Conservation (phyloP, 108 stramenopile genomes). For the Chaetoceros tenuissimus region DNA sequence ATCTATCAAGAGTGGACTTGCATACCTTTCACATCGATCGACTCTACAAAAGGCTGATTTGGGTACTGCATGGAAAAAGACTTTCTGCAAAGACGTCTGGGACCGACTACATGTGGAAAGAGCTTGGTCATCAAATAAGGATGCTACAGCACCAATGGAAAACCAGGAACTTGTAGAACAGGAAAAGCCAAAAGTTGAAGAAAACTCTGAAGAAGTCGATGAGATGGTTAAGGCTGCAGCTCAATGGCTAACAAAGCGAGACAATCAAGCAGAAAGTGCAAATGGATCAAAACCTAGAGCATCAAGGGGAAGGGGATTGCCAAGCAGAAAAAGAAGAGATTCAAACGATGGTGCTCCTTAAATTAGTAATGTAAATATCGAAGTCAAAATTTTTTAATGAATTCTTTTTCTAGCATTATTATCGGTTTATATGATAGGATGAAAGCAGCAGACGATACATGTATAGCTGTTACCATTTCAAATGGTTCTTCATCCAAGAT, state of each 20-base stretch:
- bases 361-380: no score
- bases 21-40: conserved; percentile 64
- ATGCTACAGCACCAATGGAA: conserved; percentile 4
- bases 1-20: conserved; percentile 56
- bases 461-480: conserved; percentile 28
- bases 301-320: neutral
- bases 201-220: conserved; percentile 40
- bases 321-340: neutral
- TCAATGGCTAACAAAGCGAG: conserved; percentile 71
- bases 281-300: neutral
- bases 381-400: no score
- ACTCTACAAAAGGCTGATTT: conserved; percentile 67
- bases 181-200: conserved; percentile 16
- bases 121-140: conserved; percentile 25
- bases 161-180: conserved; percentile 5
- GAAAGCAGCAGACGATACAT: no score
- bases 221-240: conserved; percentile 73
- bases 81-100: conserved; percentile 75
- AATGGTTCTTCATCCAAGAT: conserved; percentile 43
- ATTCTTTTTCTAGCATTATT: no score
- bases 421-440: no score
- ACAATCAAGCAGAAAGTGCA: conserved; percentile 22
- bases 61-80: conserved; percentile 66
- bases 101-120: conserved; percentile 61
- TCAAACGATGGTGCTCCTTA: neutral